These are phyloP conservation scores for Halenospora varia DNA, from an alignment of 495 filamentous ascomycete genomes.

Conservation along the genomic window DNA sequence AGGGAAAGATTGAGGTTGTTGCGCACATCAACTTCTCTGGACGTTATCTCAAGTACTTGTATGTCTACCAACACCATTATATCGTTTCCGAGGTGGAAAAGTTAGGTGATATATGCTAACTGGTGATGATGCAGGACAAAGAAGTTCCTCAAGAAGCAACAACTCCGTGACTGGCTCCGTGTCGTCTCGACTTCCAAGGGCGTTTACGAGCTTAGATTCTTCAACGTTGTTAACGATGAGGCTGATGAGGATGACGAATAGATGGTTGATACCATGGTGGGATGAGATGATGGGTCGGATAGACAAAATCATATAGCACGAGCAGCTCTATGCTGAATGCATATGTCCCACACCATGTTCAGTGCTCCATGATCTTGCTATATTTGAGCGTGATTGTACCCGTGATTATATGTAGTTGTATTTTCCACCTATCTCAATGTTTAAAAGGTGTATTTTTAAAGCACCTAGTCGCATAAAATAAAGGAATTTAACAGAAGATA, in stretches of 20 bases:
- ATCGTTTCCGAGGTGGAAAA: too few relatives aligned
- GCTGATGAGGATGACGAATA: constrained; percentile 98
- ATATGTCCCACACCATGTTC: too few relatives aligned
- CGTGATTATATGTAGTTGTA: background rate
- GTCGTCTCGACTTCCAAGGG: constrained; percentile 96
- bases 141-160: constrained; percentile 99
- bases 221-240: constrained; percentile 98
- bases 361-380: too few relatives aligned
- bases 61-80: constrained; percentile 14
- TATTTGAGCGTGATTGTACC: background rate
- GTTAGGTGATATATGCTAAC: background rate
- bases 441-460: too few relatives aligned
- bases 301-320: background rate
- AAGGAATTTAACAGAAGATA: too few relatives aligned
- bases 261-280: constrained; percentile 5
- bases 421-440: too few relatives aligned
- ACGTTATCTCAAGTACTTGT: constrained; percentile 99
- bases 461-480: too few relatives aligned
- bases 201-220: constrained; percentile 99
- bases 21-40: constrained; percentile 97
- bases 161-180: constrained; percentile 98
- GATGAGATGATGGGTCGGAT: constrained; percentile 5
- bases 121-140: constrained; percentile 67
- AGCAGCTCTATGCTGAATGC: constrained; percentile 14
- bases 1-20: constrained; percentile 97